Base-by-base conservation (phyloP, 2,329 filamentous ascomycete genomes). In the Talaromyces sp. region DNA sequence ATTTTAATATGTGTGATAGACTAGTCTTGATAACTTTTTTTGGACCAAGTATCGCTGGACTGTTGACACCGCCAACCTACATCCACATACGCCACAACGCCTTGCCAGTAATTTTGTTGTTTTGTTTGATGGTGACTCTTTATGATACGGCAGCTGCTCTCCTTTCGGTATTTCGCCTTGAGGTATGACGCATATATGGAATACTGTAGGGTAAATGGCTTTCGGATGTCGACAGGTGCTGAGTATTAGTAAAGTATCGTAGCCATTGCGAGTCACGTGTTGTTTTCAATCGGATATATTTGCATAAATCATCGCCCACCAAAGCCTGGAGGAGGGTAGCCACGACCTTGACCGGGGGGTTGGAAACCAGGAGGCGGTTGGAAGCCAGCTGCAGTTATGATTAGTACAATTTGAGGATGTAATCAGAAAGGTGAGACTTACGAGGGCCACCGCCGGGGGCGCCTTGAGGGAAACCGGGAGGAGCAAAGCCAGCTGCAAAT, bases 311-410 rank as follows among this genome's bases (percentile, higher is more conserved):
- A 79, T 69, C 76, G 71, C 63, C 78, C 77, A 65, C 77, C 77
- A 69, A 82, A 82, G 37, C 80, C 81, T 56, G 80, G 80, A 42
- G 82, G 82, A 59, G 82, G 81, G 68, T 78, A 82, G 60, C 81
- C 81, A 67, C 81, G 78, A 60, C 81, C 81, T 67, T 78, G 77
- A 8, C 79, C 79, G 6, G 87, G 86, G 63, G 89, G 87, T 78
- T 92, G 89, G 79, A 93, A 93, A 66, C 90, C 90, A 64, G 84
- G 80, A 44, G 89, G 88, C 57, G 87, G 84, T 65, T 85, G 85
- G 68, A 81, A 81, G 61, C 75, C 77, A 65, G 79, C 79, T 80
- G 80, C 78, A 65, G 76, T 35, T 75, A 58, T 73, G 68, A 16
- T 63, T 46, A 65, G 48, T 39, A 54, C 50, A 4, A 11, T 57